Base-by-base conservation (phyloP, 73 alveolate genomes). In the Paramecium caudatum region DNA sequence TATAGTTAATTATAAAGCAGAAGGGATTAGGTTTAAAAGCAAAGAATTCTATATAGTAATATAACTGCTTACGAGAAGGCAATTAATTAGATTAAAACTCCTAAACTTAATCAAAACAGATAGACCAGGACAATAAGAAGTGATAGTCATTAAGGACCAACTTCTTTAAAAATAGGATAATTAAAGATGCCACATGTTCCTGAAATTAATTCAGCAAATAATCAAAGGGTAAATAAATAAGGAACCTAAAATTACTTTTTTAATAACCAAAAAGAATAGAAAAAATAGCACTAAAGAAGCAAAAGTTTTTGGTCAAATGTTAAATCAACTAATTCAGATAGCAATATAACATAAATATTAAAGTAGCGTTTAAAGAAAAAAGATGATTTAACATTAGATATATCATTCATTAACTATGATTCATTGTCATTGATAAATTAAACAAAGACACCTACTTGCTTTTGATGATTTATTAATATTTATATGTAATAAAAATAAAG, bases 401-500 rank as follows among this genome's bases (percentile, higher is more conserved):
- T n/a, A n/a, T n/a, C n/a, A n/a, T n/a, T n/a, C n/a, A n/a, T n/a
- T n/a, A n/a, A 41, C 50, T 12, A 41, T 12, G 15, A 8, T 41
- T 8, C 50, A 41, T 12, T 41, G 7, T 7, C 7, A 12, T 10
- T 68, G 87, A 16, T 50, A 49, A 39, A 25, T 13, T 21, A 50
- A 50, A 0, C 37, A 12, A 49, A 82, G 92, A 47, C 37, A 3
- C 80, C 45, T 21, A 55, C 41, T 55, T 55, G n/a, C 30, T 55
- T 27, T 10, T 55, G 17, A 17, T 41, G 49, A 36, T 41, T 10
- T 74, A 74, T 74, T 21, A 37, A 21, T 74, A 74, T 27, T 41
- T 74, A 91, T 3, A 13, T 30, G 6, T 65, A 21, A 46, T 15
- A 19, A 47, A 46, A 91, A 84, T 47, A 41, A 82, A 50, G 47